Conservation (phyloP, 2,329 filamentous ascomycete genomes). For the Aspergillus sp. region DNA sequence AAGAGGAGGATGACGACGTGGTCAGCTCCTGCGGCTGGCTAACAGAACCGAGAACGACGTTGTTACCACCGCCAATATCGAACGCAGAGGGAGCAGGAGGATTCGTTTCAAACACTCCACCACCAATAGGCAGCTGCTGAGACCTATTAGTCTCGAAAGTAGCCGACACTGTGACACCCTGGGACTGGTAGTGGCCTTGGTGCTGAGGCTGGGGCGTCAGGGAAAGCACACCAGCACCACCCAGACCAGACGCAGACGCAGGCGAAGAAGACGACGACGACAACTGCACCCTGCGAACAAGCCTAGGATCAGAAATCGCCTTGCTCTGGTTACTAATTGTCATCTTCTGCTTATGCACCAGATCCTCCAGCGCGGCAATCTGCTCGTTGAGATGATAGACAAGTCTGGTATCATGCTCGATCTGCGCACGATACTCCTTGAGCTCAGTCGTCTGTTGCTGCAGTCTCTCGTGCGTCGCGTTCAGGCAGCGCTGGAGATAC, state of each 20-base stretch:
- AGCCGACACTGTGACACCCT: constrained; percentile 3
- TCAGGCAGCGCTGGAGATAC: background rate
- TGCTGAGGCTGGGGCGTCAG: constrained; percentile 6
- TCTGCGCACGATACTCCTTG: constrained; percentile 3
- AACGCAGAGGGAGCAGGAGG: constrained; percentile 4
- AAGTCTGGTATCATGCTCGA: constrained; percentile 7
- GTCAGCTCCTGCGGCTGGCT: too few species aligned
- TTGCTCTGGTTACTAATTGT: constrained; percentile 21
- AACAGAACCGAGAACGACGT: background rate
- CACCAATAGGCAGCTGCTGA: too few species aligned
- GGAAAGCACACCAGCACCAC: constrained; percentile 4
- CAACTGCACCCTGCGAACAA: constrained; percentile 5
- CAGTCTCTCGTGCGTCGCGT: constrained; percentile 1
- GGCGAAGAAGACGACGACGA: too few species aligned
- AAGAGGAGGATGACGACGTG: too few species aligned
- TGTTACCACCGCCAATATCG: background rate
- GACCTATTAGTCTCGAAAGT: constrained; percentile 3
- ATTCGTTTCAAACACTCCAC: constrained; percentile 2
- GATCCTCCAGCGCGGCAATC: constrained; percentile 11
- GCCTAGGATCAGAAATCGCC: constrained; percentile 18
- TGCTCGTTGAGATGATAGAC: constrained; percentile 6
- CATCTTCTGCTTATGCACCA: constrained; percentile 14
- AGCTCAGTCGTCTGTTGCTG: too few species aligned
- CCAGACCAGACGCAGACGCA: background rate
- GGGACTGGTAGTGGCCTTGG: constrained; percentile 1